Base-by-base conservation (phyloP, 2,329 filamentous ascomycete genomes). In the Simplicillium sp. region DNA sequence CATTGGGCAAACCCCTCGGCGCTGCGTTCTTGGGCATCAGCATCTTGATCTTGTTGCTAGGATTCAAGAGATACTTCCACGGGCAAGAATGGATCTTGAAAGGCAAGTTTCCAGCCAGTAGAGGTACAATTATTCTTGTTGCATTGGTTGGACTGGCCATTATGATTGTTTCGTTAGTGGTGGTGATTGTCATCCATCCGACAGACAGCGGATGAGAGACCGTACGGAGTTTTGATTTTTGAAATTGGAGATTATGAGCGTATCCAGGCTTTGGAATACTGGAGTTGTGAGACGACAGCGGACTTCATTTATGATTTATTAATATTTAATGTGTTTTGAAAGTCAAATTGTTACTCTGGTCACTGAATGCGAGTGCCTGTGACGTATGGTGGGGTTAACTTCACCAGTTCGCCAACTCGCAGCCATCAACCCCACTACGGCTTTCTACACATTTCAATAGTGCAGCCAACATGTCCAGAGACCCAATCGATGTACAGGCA, bases 11-110 rank as follows among this genome's bases (percentile, higher is more conserved):
- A 53, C 84, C 84, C 2, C 71, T 88, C 0, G 86, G 86, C 33
- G 77, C 84, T 1, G 81, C 84, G 2, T 92, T 92, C 50, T 67
- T 92, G 33, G 83, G 66, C 32, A 82, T 90, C 50, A 80, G 80
- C 50, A 86, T 90, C 44, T 52, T 90, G 33, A 79, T 87, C 43
- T 67, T 92, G 42, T 70, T 85, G 41, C 68, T 90, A 39, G 86
- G 86, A 7, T 89, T 87, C 58, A 80, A 84, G 54, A 71, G 86
- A 39, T 92, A 87, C 58, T 82, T 87, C 51, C 79, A 86, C 55
- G 74, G 76, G 16, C 86, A 92, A 63, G 73, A 84, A 52, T 92
- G 87, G 75, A 76, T 92, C 17, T 81, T 90, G 45, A 66, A 75
- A 47, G 84, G 85, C 51, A 88, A 88, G 58, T 89, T 89, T 51